These are phyloP conservation scores for Alternaria burnsii DNA, from an alignment of 2,329 filamentous ascomycete genomes.

Conservation along the genomic window DNA sequence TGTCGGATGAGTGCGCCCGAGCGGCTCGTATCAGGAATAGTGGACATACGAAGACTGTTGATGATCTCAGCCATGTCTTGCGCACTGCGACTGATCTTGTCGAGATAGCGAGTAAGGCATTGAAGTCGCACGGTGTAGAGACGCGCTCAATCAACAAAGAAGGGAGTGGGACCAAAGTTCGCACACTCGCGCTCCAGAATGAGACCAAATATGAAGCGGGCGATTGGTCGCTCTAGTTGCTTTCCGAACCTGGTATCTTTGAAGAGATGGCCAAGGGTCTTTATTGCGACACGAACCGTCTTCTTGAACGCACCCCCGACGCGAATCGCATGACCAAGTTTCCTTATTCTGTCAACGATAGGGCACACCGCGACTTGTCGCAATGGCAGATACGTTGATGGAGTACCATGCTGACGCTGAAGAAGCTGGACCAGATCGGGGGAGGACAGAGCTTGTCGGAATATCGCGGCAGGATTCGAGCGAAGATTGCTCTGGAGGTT, in stretches of 20 bases:
- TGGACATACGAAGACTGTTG: neutral
- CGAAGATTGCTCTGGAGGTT: neutral
- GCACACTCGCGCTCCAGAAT: neutral
- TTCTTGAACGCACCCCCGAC: neutral
- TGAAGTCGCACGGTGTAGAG: neutral
- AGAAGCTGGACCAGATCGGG: neutral
- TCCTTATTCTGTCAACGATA: neutral
- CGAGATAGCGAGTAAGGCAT: neutral
- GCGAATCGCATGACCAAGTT: neutral
- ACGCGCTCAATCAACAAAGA: neutral
- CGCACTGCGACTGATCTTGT: neutral
- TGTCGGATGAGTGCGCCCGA: neutral
- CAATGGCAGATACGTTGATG: neutral
- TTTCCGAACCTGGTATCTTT: neutral
- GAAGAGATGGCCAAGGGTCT: neutral
- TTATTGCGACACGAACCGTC: neutral
- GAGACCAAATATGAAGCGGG: neutral
- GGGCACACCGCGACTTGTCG: neutral
- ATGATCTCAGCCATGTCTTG: neutral
- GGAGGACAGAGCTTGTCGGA: neutral
- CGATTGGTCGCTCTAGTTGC: neutral
- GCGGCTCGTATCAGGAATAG: neutral
- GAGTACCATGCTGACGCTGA: neutral
- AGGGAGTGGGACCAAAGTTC: neutral
- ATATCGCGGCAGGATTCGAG: neutral